phyloP scores from a whole-genome alignment of 192 early-diverging fungal genomes.

The Geosiphon pyriformis region DNA sequence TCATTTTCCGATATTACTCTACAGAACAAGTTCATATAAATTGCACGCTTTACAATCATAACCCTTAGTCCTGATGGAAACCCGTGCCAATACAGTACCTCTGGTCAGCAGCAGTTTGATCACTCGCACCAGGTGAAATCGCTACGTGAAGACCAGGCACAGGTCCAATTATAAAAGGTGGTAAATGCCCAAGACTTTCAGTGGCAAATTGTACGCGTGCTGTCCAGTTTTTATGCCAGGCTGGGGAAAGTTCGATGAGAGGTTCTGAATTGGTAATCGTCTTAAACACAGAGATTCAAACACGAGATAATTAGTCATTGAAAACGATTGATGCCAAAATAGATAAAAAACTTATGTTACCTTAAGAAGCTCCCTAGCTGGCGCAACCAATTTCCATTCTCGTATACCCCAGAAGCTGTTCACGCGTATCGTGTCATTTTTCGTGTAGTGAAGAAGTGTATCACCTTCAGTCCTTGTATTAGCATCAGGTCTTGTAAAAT shows the following conservation, averaged over 20 bases:
- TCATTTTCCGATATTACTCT: not conserved
- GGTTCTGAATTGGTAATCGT: too few relatives aligned
- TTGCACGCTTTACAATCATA: too few relatives aligned
- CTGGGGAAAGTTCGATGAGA: not conserved
- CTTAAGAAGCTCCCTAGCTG: not conserved
- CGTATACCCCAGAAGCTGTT: not conserved
- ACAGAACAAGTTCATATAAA: too few relatives aligned
- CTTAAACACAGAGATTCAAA: too few relatives aligned
- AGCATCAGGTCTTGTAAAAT: not conserved
- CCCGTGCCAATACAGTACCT: too few relatives aligned
- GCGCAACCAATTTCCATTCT: not conserved
- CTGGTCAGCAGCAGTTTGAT: too few relatives aligned
- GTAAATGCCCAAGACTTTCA: not conserved
- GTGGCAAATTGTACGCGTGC: not conserved
- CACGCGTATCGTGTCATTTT: not conserved
- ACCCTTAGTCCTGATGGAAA: too few relatives aligned
- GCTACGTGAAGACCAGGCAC: not conserved
- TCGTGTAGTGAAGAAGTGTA: not conserved
- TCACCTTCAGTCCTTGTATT: not conserved
- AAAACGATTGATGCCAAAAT: too few relatives aligned
- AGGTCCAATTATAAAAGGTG: not conserved
- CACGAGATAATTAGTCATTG: too few relatives aligned
- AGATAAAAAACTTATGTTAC: not conserved
- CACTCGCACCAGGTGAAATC: not conserved
- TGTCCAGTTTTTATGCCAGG: conserved; percentile 1